These are phyloP conservation scores for Cavenderia fasciculata DNA, from an alignment of 78 protist species.

Conservation along the genomic window DNA sequence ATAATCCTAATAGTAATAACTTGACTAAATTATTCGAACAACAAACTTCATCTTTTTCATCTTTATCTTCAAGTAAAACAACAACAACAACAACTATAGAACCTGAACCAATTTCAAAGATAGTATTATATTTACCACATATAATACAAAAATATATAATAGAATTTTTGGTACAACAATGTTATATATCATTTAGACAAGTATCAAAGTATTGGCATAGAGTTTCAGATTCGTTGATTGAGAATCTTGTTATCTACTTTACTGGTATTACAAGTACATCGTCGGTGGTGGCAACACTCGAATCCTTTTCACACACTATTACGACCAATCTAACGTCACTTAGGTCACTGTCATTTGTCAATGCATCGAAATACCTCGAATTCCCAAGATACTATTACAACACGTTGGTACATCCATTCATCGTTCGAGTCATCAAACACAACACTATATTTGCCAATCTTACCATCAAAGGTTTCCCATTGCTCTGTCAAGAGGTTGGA, in stretches of 20 bases:
- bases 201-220: constrained; percentile 28
- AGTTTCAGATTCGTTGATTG: background rate
- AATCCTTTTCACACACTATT: background rate
- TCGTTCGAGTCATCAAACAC: background rate
- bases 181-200: background rate
- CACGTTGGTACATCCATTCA: constrained; percentile 32
- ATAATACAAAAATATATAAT: constrained; percentile 54
- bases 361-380: background rate
- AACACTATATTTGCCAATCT: background rate
- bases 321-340: background rate
- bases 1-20: background rate
- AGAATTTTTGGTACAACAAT: constrained; percentile 1
- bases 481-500: background rate
- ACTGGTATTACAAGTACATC: background rate
- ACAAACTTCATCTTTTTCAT: background rate
- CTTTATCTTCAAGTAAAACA: background rate
- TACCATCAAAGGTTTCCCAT: constrained; percentile 45
- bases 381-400: constrained; percentile 11
- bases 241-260: constrained; percentile 13
- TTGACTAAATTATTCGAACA: background rate
- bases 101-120: background rate
- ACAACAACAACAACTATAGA: constrained; percentile 11
- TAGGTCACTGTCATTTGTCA: constrained; percentile 21
- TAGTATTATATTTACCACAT: constrained; percentile 2
- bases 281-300: constrained; percentile 26